Evolutionary conservation across 441 rosid species (phyloP).

Genomic region (Populus trichocarpa): DNA sequence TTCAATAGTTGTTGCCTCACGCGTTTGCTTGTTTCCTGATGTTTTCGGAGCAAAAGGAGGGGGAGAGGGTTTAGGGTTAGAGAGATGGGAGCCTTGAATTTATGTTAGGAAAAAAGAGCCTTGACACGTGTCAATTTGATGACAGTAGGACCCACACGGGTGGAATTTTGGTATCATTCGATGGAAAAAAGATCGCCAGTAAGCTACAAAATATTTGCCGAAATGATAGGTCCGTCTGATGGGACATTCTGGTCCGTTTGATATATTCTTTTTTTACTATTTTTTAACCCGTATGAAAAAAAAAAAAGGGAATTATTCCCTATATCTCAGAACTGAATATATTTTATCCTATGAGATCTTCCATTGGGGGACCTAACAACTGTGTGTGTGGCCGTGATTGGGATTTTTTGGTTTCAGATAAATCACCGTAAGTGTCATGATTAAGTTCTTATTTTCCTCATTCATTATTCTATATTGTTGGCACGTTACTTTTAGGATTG

Average conservation of each 20-base stretch:
- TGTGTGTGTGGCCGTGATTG: background rate
- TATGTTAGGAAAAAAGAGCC: background rate
- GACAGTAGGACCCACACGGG: background rate
- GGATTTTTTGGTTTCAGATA: background rate
- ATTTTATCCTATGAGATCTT: background rate
- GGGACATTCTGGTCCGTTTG: constrained; percentile 7
- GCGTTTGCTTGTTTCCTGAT: background rate
- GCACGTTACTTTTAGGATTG: too few species aligned
- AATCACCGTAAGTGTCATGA: background rate
- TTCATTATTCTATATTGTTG: too few species aligned
- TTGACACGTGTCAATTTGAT: background rate
- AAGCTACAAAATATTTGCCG: background rate
- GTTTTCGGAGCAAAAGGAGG: background rate
- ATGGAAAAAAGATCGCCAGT: background rate
- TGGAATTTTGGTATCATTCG: background rate
- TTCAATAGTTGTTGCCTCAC: background rate
- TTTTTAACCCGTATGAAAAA: background rate
- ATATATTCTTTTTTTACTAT: background rate
- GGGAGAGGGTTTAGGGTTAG: background rate
- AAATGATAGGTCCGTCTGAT: background rate
- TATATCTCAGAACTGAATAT: constrained; percentile 1
- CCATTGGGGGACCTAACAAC: background rate
- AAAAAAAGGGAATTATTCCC: background rate
- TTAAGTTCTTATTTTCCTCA: background rate
- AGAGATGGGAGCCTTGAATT: background rate